phyloP scores from a whole-genome alignment of 371 early-diverging fungal genomes.

The Thermomucor indicae-seudaticae region DNA sequence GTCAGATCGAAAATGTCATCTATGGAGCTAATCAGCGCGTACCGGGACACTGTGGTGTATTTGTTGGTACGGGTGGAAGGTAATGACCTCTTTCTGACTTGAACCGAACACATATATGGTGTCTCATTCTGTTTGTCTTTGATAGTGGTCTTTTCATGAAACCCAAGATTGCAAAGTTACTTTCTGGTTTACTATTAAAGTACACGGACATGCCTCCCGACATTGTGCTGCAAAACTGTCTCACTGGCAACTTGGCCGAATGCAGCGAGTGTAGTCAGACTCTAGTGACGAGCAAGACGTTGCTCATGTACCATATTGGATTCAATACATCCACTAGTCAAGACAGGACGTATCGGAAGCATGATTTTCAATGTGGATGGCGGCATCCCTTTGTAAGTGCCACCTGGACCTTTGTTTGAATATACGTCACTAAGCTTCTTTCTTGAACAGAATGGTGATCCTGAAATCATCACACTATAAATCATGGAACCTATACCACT shows the following conservation, averaged over 20 bases:
- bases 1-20: slow-evolving; percentile 50
- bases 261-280: slow-evolving; percentile 36
- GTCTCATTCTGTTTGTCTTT: background rate
- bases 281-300: slow-evolving; percentile 50
- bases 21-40: slow-evolving; percentile 42
- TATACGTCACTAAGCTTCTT: background rate
- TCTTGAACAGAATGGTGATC: slow-evolving; percentile 22
- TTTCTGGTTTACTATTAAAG: slow-evolving; percentile 38
- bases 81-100: slow-evolving; percentile 6
- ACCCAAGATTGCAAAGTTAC: slow-evolving; percentile 39
- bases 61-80: slow-evolving; percentile 18
- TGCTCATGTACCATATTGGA: slow-evolving; percentile 60
- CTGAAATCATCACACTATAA: slow-evolving; percentile 21
- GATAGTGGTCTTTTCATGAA: slow-evolving; percentile 50
- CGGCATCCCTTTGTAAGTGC: slow-evolving; percentile 62
- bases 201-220: slow-evolving; percentile 48
- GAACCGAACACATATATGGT: background rate
- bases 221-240: slow-evolving; percentile 54
- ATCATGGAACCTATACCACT: background rate
- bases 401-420: background rate
- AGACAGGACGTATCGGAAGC: slow-evolving; percentile 49
- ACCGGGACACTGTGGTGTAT: slow-evolving; percentile 44
- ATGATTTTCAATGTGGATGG: slow-evolving; percentile 66
- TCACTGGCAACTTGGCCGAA: slow-evolving; percentile 46
- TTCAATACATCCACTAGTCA: slow-evolving; percentile 59